These are phyloP conservation scores for Aureobasidium namibiae DNA, from an alignment of 2,329 filamentous ascomycete species.

Conservation along the genomic window DNA sequence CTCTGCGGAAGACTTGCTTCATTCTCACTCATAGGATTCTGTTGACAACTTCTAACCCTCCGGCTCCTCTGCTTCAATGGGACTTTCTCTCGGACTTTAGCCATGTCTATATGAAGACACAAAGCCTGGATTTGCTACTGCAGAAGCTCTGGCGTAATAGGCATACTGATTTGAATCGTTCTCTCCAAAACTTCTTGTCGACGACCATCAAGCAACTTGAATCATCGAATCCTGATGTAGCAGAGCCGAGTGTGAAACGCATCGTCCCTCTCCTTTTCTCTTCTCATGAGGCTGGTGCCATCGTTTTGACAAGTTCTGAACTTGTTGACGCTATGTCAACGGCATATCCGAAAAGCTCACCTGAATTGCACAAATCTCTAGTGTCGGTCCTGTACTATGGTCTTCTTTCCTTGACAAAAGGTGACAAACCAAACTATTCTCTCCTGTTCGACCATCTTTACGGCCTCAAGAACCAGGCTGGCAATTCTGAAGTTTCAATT, in stretches of 20 bases:
- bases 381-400: slow-evolving; percentile 69
- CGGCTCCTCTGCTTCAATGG: slow-evolving; percentile 49
- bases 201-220: slow-evolving; percentile 57
- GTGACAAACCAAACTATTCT: slow-evolving; percentile 60
- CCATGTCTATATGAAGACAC: slow-evolving; percentile 57
- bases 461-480: slow-evolving; percentile 63
- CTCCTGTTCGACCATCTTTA: slow-evolving; percentile 78
- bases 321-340: slow-evolving; percentile 68
- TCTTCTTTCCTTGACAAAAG: slow-evolving; percentile 61
- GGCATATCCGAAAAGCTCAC: slow-evolving; percentile 58
- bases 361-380: slow-evolving; percentile 55
- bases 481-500: slow-evolving; percentile 57
- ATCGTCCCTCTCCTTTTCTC: slow-evolving; percentile 57
- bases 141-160: slow-evolving; percentile 45
- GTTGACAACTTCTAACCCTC: slow-evolving; percentile 38
- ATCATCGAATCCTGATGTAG: slow-evolving; percentile 47
- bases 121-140: slow-evolving; percentile 44
- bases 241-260: slow-evolving; percentile 47
- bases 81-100: slow-evolving; percentile 61
- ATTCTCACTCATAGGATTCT: slow-evolving; percentile 54
- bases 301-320: slow-evolving; percentile 78
- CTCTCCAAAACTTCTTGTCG: slow-evolving; percentile 53
- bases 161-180: slow-evolving; percentile 43
- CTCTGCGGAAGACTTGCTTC: slow-evolving; percentile 57
- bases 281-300: slow-evolving; percentile 47